A percentile compares a stretch with the other conserved stretches of the same genome.
Conservation (phyloP, 2,329 filamentous ascomycete genomes). For the Diaporthe humulicola region DNA sequence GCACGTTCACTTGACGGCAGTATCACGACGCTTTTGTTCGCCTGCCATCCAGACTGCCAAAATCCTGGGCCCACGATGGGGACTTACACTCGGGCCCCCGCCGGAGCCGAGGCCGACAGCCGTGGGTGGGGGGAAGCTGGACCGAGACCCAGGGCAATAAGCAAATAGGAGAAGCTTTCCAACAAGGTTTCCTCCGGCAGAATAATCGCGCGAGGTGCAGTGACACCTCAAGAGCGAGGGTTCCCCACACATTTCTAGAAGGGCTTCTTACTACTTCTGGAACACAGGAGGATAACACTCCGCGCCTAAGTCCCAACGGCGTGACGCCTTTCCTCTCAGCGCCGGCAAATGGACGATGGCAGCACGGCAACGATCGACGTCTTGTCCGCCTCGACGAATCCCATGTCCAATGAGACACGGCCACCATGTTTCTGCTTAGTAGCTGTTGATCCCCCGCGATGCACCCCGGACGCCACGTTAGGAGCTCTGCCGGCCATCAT, state of each 20-base stretch:
- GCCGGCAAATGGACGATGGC: constrained; percentile 17
- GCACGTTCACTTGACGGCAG: too few relatives aligned
- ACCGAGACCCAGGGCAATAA: neutral
- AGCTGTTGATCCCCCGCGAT: neutral
- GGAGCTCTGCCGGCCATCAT: constrained; percentile 6
- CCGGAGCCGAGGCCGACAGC: constrained; percentile 16
- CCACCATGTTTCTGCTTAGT: neutral
- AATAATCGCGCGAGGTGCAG: constrained; percentile 16
- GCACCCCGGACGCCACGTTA: constrained; percentile 29
- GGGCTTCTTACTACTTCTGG: constrained; percentile 13
- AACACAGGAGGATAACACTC: constrained; percentile 24
- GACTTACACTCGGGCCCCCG: neutral
- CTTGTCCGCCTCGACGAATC: neutral
- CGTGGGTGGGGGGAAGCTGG: neutral
- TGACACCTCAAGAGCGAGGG: neutral
- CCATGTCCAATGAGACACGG: neutral
- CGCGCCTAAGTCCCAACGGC: constrained; percentile 18
- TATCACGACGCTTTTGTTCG: neutral
- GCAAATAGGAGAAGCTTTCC: constrained; percentile 16
- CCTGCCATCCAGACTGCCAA: neutral
- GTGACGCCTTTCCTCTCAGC: constrained; percentile 13
- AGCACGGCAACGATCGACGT: constrained; percentile 7
- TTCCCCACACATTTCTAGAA: constrained; percentile 31
- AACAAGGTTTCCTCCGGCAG: constrained; percentile 21
- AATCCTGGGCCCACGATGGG: neutral